Base-by-base conservation (phyloP, 2,329 filamentous ascomycete species). In the Beauveria scarabaeidicola region DNA sequence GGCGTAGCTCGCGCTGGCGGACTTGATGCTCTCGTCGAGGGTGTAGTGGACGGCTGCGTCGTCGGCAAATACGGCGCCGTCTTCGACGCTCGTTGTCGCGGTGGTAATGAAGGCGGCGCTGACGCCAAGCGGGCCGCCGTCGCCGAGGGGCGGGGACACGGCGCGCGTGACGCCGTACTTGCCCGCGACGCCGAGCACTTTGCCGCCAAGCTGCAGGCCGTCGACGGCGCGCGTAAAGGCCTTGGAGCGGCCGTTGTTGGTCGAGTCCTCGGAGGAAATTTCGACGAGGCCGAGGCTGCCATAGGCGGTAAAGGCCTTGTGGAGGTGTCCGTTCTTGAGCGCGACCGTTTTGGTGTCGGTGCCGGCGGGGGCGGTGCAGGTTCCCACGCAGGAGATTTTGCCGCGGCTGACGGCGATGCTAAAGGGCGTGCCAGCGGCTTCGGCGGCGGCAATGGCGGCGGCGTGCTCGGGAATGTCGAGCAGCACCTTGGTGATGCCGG, bases 211-310 rank as follows among this genome's bases (percentile, higher is more conserved):
- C 2, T 74, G 73, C 5, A 85, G 77, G 0, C 81, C 82, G 63
- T 85, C 82, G 5, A 83, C 71, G 8, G 80, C 85, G 11, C 84
- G 78, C 50, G 80, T 83, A 65, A 87, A 86, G 0, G 74, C 68
- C 0, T 71, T 69, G 60, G 73, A 75, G 2, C 68, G 67, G 2
- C 81, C 81, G 61, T 83, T 82, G 63, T 82, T 80, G 0, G 78
- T 81, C 50, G 73, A 72, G 8, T 73, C 67, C 63, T 88, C 86
- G 5, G 77, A 76, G 60, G 82, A 79, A 57, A 89, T 88, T 57
- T 83, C 85, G 62, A 81, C 81, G 7, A 89, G 76, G 0, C 86
- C 86, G 0, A 89, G 71, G 1, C 74, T 74, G 4, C 83, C 81
- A 1, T 81, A 84, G 32, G 87, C 82, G 3, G 82, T 85, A 62